These are phyloP conservation scores for Hordeum pubiflorum DNA, from an alignment of 202 grass and related monocot genomes.

Conservation along the genomic window DNA sequence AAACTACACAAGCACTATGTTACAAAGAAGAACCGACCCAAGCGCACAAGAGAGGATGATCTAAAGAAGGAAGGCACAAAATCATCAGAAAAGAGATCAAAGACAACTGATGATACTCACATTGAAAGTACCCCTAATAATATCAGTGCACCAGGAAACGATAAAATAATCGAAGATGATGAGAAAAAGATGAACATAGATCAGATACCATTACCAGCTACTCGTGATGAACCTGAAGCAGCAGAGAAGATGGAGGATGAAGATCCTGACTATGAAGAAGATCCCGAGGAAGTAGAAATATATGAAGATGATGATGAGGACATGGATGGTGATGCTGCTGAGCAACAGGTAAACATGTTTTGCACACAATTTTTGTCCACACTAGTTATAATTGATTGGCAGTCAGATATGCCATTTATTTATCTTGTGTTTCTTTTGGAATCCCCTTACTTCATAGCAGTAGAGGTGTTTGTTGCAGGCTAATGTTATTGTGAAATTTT, in stretches of 20 bases:
- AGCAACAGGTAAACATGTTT: constrained; percentile 18
- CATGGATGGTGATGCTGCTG: constrained; percentile 41
- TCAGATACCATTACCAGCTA: constrained; percentile 21
- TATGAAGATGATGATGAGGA: constrained; percentile 53
- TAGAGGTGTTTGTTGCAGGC: not conserved
- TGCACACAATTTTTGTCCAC: not conserved
- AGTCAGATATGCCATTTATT: not conserved
- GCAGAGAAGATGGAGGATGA: constrained; percentile 55
- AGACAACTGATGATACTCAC: constrained; percentile 29
- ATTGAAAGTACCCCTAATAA: constrained; percentile 36
- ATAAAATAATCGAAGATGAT: constrained; percentile 26
- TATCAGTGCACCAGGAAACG: constrained; percentile 3
- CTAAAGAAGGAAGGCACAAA: constrained; percentile 47
- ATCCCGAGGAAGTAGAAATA: constrained; percentile 58
- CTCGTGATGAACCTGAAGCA: constrained; percentile 32
- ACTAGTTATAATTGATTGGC: constrained; percentile 7
- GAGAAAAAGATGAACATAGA: constrained; percentile 30
- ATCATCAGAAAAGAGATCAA: constrained; percentile 43
- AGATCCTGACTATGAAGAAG: constrained; percentile 62
- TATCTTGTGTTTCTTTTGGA: not conserved
- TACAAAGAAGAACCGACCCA: constrained; percentile 58
- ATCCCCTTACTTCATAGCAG: not conserved
- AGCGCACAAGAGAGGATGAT: constrained; percentile 77
- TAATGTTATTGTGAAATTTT: not conserved
- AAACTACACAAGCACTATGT: constrained; percentile 61